Evolutionary conservation across 1,284 basidiomycete species (phyloP), one percentile per base, ranked within the genome.

Genomic region (Ceratobasidium sp.): DNA sequence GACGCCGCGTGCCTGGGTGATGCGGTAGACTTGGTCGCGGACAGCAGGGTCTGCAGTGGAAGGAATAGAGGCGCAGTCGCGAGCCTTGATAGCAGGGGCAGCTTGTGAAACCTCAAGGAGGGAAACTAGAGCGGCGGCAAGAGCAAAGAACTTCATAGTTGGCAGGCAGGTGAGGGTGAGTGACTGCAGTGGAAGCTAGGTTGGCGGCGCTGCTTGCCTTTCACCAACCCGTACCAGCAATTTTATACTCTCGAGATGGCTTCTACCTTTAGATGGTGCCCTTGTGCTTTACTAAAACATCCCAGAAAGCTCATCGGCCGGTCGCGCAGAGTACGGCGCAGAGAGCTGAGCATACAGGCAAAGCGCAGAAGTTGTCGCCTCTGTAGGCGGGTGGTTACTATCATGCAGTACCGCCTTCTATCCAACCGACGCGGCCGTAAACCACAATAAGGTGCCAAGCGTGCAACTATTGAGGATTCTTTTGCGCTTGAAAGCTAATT

Each of bases 1-100:
- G 8, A 71, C 66, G 14, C 66, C 66, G n/a, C 66, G 66, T 2
- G 66, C 39, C 22, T 71, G 66, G 41, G 66, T 71, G 41, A 71
- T 59, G 39, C 66, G 66, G 41, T 71, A 71, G 24, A 71, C 66
- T 27, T 71, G 66, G 14, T 71, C 66, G 8, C 66, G 37, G 24
- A 71, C 27, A 58, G 53, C 53, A 16, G 66, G 39, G 54, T 71
- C 54, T 16, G 66, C 66, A 8, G 37, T 46, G 2, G 66, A 71
- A 29, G 66, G 53, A n/a, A 71, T 71, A n/a, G 66, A 58, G 24
- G 53, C 31, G 39, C 66, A 71, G 22, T 71, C 66, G 9, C 66
- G 53, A 29, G 66, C 66, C 66, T 71, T 71, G 27, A 69, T 34
- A 7, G 39, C 54, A 59, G 66, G 66, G 4, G 66, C 66, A 14